Conservation (phyloP, 495 filamentous ascomycete genomes). For the Xylaria curta region DNA sequence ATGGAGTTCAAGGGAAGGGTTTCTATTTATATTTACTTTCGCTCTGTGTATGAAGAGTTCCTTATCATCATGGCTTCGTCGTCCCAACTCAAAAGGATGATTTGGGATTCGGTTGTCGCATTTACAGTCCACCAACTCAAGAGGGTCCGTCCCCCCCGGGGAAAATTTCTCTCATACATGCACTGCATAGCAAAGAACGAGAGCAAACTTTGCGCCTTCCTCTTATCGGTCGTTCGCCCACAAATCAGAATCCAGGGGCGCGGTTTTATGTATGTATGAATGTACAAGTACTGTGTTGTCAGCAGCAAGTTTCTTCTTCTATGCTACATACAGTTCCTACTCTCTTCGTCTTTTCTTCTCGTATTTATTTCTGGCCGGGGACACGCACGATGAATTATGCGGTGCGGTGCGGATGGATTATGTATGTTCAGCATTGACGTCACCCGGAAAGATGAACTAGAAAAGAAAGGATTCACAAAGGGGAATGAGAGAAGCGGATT, state of each 20-base stretch:
- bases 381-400: not conserved
- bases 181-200: not conserved
- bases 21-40: not conserved
- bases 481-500: not conserved
- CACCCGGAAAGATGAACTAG: not conserved
- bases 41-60: not conserved
- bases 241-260: not conserved
- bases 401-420: not conserved
- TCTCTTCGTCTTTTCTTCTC: not conserved
- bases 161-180: not conserved
- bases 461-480: not conserved
- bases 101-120: conserved; percentile 12
- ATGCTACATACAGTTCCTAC: not conserved
- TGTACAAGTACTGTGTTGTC: conserved; percentile 7
- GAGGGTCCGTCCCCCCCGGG: not conserved
- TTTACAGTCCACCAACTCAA: conserved; percentile 9
- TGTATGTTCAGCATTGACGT: not conserved
- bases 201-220: not conserved
- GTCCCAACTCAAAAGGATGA: not conserved
- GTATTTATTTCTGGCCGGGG: not conserved
- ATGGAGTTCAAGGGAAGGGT: conserved; percentile 33
- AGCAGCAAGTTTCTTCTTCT: not conserved
- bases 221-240: not conserved
- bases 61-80: not conserved
- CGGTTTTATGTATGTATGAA: conserved; percentile 19